Percentiles rank a stretch among this genome's conserved stretches.
Conservation (phyloP, 163 green algal genomes). For the Prototheca cutis region DNA sequence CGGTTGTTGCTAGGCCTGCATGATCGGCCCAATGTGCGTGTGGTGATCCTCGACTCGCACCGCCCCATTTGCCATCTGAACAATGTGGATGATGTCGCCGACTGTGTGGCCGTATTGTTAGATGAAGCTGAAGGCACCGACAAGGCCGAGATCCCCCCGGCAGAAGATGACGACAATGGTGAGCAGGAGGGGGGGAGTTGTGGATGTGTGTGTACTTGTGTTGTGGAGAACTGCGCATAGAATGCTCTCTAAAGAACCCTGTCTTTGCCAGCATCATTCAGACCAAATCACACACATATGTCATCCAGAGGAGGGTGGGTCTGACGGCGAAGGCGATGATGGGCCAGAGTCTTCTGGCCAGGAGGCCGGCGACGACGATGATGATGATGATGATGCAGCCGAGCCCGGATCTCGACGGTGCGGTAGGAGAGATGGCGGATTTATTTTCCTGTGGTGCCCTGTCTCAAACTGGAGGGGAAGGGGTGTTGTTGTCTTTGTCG, state of each 20-base stretch:
- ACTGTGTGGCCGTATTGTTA: slow-evolving; percentile 23
- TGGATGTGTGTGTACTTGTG: too few species aligned
- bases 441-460: too few species aligned
- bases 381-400: slow-evolving; percentile 9
- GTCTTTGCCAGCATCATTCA: too few species aligned
- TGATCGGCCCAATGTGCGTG: slow-evolving; percentile 32
- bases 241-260: too few species aligned
- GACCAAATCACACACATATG: too few species aligned
- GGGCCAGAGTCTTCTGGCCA: background rate
- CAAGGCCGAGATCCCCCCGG: slow-evolving; percentile 26
- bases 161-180: too few species aligned
- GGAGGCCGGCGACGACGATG: slow-evolving; percentile 11
- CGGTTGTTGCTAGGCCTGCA: slow-evolving; percentile 34
- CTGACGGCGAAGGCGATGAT: slow-evolving; percentile 16
- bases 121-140: slow-evolving; percentile 19
- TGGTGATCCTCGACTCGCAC: slow-evolving; percentile 77
- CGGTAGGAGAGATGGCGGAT: too few species aligned
- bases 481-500: too few species aligned
- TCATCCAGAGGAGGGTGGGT: too few species aligned
- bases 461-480: too few species aligned
- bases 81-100: slow-evolving; percentile 29
- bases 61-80: slow-evolving; percentile 43
- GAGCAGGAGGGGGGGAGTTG: too few species aligned
- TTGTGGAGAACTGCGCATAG: too few species aligned
- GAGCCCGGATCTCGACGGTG: background rate